phyloP scores from a whole-genome alignment of 2,329 filamentous ascomycete species.

The Sporothrix globosa region DNA sequence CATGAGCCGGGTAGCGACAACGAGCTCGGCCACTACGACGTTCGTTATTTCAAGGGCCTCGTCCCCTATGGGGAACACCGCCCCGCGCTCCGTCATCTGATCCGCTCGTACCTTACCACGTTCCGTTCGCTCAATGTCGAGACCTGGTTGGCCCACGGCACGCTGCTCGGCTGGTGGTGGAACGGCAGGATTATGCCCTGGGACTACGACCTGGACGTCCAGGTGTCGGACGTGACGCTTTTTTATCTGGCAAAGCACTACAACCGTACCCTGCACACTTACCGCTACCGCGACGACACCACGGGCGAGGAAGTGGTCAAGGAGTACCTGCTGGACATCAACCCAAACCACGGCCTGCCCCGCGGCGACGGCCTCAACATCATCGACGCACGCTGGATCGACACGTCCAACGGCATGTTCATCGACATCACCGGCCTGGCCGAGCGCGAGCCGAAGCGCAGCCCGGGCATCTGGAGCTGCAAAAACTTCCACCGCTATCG shows the following conservation, averaged over 20 bases:
- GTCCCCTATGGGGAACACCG: slow-evolving; percentile 68
- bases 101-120: slow-evolving; percentile 72
- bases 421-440: slow-evolving; percentile 80
- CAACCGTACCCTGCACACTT: slow-evolving; percentile 70
- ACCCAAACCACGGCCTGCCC: slow-evolving; percentile 67
- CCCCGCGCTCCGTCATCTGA: slow-evolving; percentile 68
- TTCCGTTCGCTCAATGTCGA: slow-evolving; percentile 68
- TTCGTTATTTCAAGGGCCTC: slow-evolving; percentile 66
- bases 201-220: slow-evolving; percentile 84
- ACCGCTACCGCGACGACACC: slow-evolving; percentile 52
- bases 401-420: slow-evolving; percentile 73
- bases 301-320: slow-evolving; percentile 46
- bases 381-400: slow-evolving; percentile 84
- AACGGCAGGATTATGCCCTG: slow-evolving; percentile 76
- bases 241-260: slow-evolving; percentile 64
- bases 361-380: slow-evolving; percentile 72
- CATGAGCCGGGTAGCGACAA: slow-evolving; percentile 64
- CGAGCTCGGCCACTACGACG: slow-evolving; percentile 72
- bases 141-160: slow-evolving; percentile 87
- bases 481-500: slow-evolving; percentile 78
- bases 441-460: slow-evolving; percentile 62
- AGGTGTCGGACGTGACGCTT: slow-evolving; percentile 71
- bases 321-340: slow-evolving; percentile 74
- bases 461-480: slow-evolving; percentile 72
- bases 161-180: slow-evolving; percentile 88